Conservation (phyloP, 176 grass and related monocot genomes). For the Eleusine indica region DNA sequence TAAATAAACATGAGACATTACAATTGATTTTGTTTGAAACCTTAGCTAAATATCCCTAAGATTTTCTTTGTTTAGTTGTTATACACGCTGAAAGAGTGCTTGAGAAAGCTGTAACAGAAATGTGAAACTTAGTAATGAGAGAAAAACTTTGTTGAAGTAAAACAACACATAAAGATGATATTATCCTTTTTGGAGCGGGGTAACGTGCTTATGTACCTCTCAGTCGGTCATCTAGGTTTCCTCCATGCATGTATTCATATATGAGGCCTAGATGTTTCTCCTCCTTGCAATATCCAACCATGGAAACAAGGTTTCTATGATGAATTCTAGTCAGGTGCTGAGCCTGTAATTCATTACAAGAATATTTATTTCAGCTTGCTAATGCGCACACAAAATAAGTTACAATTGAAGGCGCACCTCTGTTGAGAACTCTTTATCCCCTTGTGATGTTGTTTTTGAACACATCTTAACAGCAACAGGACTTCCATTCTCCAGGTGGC, state of each 20-base stretch:
- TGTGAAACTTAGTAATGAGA: background rate
- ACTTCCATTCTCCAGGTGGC: slow-evolving; percentile 57
- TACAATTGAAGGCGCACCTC: slow-evolving; percentile 52
- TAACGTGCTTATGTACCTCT: slow-evolving; percentile 21
- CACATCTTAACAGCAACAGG: slow-evolving; percentile 78
- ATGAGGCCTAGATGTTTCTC: slow-evolving; percentile 56
- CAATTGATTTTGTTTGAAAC: background rate
- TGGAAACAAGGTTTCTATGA: slow-evolving; percentile 69
- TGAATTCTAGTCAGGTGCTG: slow-evolving; percentile 65
- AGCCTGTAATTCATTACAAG: slow-evolving; percentile 40
- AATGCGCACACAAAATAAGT: background rate
- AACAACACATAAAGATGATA: background rate
- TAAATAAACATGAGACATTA: background rate
- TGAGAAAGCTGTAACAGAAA: background rate
- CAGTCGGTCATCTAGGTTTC: slow-evolving; percentile 30
- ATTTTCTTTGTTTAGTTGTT: background rate
- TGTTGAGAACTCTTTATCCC: slow-evolving; percentile 56
- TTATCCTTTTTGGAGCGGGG: background rate
- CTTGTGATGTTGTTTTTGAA: slow-evolving; percentile 51
- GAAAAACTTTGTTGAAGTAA: background rate
- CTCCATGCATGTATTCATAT: slow-evolving; percentile 61
- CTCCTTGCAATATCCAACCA: slow-evolving; percentile 76
- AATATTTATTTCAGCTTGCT: background rate
- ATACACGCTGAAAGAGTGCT: background rate
- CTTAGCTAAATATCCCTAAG: background rate